Base-by-base conservation (phyloP, 177 flowering plant species). In the Vitis hybrid region DNA sequence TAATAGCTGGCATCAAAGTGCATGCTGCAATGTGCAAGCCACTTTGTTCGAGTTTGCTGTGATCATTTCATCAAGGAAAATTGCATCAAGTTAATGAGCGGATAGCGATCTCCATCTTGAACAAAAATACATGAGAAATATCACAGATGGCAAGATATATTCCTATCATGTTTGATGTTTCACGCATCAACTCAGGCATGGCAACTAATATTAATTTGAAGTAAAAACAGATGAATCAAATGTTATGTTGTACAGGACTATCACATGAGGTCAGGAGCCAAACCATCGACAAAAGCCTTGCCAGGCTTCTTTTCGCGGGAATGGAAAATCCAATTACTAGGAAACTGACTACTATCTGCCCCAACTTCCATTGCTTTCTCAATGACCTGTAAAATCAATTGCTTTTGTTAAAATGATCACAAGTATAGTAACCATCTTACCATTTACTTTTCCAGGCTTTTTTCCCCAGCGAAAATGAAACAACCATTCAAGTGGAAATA, bases 391-490 rank as follows among this genome's bases (percentile, higher is more conserved):
- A 82, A 84, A 81, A 84, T 70, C 63, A 85, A 78, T 73, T 64
- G 15, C 65, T 78, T 62, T 45, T 62, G 73, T 78, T 75, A 87
- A 72, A 72, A 75, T 74, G 75, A 72, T 26, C 52, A 49, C 56
- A 70, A 30, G 50, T 40, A 50, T 45, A 4, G 59, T 48, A 65
- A 73, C 32, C 62, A 80, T 72, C 98, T 87, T 84, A 94, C 99
- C 99, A 78, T 86, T 80, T 78, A 91, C 81, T 75, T 88, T 88
- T 81, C 98, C 99, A 76, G 96, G 82, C 77, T 82, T 95, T 83
- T 93, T 93, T 67, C 93, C 94, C 99, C 99, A 95, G 17, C 97
- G 95, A 77, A 73, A 88, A 89, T 95, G 98, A 87, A 95, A 95
- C 83, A 95, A 82, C 99, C 97, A 95, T 78, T 87, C 89, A 79